phyloP scores from a whole-genome alignment of 108 stramenopile genomes.

The Seminavis robusta region DNA sequence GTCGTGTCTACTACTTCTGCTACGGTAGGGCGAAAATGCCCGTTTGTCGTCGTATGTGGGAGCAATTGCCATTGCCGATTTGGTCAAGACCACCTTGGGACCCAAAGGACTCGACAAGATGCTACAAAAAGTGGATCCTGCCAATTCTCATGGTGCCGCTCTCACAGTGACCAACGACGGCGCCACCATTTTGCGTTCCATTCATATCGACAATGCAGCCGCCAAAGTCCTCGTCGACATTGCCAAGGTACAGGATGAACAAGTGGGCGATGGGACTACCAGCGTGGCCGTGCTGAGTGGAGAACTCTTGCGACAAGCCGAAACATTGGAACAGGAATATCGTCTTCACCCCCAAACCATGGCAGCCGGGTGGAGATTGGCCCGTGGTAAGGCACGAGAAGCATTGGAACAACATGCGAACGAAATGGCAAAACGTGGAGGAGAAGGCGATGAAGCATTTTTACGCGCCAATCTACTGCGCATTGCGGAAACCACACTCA shows the following conservation, averaged over 20 bases:
- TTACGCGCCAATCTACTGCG: slow-evolving; percentile 89
- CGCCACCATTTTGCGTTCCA: slow-evolving; percentile 91
- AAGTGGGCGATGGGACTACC: slow-evolving; percentile 98
- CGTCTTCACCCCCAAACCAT: slow-evolving; percentile 99
- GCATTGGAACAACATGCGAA: slow-evolving; percentile 46
- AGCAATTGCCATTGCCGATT: slow-evolving; percentile 98
- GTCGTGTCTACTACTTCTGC: neutral
- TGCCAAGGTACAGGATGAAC: slow-evolving; percentile 95
- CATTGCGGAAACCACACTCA: slow-evolving; percentile 96
- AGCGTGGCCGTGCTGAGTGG: slow-evolving; percentile 94
- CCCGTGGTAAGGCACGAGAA: slow-evolving; percentile 77
- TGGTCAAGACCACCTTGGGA: slow-evolving; percentile 99
- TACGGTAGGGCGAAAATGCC: slow-evolving; percentile 94
- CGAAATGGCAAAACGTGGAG: slow-evolving; percentile 53
- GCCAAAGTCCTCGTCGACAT: slow-evolving; percentile 99
- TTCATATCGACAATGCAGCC: slow-evolving; percentile 97
- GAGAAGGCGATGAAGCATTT: slow-evolving; percentile 43
- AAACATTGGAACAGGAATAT: slow-evolving; percentile 85
- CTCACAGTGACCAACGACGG: slow-evolving; percentile 90
- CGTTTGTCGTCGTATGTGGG: slow-evolving; percentile 97
- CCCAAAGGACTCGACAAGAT: slow-evolving; percentile 99
- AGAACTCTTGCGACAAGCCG: slow-evolving; percentile 96
- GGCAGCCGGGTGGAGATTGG: slow-evolving; percentile 95
- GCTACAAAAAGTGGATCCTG: slow-evolving; percentile 82
- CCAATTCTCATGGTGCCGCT: slow-evolving; percentile 79